A percentile compares a stretch with the other conserved stretches of the same genome.
Conservation (phyloP, 192 early-diverging fungal species). For the Podila verticillata region DNA sequence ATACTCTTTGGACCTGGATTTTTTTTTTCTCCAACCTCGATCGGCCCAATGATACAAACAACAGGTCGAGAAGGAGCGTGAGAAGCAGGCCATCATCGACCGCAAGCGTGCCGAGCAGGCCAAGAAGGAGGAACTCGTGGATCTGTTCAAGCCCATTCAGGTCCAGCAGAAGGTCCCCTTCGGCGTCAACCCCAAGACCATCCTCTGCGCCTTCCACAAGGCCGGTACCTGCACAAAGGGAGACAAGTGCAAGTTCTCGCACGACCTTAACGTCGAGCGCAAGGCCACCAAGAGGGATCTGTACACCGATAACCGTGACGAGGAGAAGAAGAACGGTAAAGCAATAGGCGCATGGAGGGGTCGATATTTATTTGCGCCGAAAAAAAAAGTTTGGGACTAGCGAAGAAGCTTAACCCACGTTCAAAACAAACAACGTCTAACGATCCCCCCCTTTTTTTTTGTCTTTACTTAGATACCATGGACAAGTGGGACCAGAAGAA, state of each 20-base stretch:
- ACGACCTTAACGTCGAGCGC: conserved; percentile 89
- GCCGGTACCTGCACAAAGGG: conserved; percentile 91
- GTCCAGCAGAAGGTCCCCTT: conserved; percentile 95
- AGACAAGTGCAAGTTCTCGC: conserved; percentile 96
- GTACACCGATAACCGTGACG: conserved; percentile 87
- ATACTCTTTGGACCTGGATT: no score
- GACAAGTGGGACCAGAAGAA: conserved; percentile 95
- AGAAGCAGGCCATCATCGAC: conserved; percentile 64
- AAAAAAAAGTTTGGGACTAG: neutral
- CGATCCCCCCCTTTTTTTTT: conserved; percentile 1
- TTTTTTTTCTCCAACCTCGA: no score
- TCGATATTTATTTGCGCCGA: neutral
- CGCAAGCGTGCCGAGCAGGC: conserved; percentile 86
- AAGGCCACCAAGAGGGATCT: conserved; percentile 93
- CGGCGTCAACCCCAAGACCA: conserved; percentile 95
- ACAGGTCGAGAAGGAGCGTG: conserved; percentile 72
- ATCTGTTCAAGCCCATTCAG: conserved; percentile 91
- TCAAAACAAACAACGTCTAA: neutral
- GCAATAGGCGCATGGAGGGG: no score
- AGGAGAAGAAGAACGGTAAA: conserved; percentile 61
- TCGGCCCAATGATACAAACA: neutral
- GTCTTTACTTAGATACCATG: conserved; percentile 81
- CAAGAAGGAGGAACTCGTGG: conserved; percentile 90
- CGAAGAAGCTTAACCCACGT: neutral
- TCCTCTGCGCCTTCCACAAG: conserved; percentile 95